These are phyloP conservation scores for Trichophyton benhamiae DNA, from an alignment of 2,329 filamentous ascomycete genomes.

Conservation along the genomic window DNA sequence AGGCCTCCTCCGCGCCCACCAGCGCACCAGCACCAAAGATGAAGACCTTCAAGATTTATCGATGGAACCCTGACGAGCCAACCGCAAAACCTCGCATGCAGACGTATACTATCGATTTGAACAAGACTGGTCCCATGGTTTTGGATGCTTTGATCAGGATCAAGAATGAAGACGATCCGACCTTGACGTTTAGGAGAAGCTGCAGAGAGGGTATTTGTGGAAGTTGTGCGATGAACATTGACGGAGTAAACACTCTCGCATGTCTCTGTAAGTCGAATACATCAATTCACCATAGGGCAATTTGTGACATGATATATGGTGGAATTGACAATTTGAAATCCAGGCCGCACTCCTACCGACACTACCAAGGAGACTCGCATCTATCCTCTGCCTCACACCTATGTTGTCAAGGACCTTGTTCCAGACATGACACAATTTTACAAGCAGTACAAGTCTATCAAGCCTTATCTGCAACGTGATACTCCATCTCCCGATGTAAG, in stretches of 20 bases:
- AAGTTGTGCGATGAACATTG: slow-evolving; percentile 99
- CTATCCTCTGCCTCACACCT: slow-evolving; percentile 96
- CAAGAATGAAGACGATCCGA: slow-evolving; percentile 98
- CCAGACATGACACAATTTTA: slow-evolving; percentile 98
- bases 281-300: background rate
- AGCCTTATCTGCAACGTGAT: slow-evolving; percentile 91
- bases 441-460: slow-evolving; percentile 99
- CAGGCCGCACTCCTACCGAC: slow-evolving; percentile 88
- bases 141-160: slow-evolving; percentile 92
- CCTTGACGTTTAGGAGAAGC: slow-evolving; percentile 86
- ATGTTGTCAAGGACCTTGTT: slow-evolving; percentile 97
- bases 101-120: slow-evolving; percentile 84
- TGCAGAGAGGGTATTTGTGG: slow-evolving; percentile 98
- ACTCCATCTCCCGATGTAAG: slow-evolving; percentile 72
- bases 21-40: slow-evolving; percentile 52
- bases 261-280: slow-evolving; percentile 62
- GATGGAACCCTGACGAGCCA: slow-evolving; percentile 92
- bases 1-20: slow-evolving; percentile 42
- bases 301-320: background rate
- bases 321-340: slow-evolving; percentile 1
- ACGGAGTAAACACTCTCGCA: slow-evolving; percentile 93
- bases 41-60: slow-evolving; percentile 98
- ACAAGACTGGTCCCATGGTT: slow-evolving; percentile 99
- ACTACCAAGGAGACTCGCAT: slow-evolving; percentile 73
- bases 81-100: slow-evolving; percentile 92